phyloP scores from a whole-genome alignment of 164 flowering plant genomes.

The Platanus orientalis region DNA sequence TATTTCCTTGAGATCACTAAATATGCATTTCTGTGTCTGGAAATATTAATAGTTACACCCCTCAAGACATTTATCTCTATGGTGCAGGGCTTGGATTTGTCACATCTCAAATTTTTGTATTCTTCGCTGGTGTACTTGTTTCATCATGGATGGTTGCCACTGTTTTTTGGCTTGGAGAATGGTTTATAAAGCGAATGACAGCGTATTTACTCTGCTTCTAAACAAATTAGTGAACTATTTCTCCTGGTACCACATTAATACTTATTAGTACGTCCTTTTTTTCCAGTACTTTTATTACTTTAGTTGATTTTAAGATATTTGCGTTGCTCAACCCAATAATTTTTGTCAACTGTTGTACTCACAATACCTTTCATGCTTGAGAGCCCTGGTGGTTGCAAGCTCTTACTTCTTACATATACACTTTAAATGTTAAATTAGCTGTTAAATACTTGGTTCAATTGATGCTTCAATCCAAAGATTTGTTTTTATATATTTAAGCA shows the following conservation, averaged over 20 bases:
- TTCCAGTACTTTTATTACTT: neutral
- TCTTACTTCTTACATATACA: neutral
- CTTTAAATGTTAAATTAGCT: no score
- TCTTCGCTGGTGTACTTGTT: slow-evolving; percentile 75
- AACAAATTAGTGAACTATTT: slow-evolving; percentile 87
- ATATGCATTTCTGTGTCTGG: no score
- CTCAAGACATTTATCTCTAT: slow-evolving; percentile 6
- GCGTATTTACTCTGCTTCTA: slow-evolving; percentile 82
- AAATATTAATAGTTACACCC: neutral
- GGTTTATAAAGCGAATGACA: slow-evolving; percentile 84
- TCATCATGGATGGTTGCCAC: slow-evolving; percentile 90
- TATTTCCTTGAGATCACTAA: no score
- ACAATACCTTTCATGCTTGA: neutral
- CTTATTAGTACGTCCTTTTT: neutral
- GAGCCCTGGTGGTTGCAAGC: neutral
- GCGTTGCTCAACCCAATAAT: neutral
- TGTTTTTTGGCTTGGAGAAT: slow-evolving; percentile 78
- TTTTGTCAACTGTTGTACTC: neutral
- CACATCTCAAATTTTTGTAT: slow-evolving; percentile 72
- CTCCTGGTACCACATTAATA: slow-evolving; percentile 54
- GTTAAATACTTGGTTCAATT: no score
- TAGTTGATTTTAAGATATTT: neutral
- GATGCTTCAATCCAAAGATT: no score
- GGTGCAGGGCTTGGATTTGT: slow-evolving; percentile 84
- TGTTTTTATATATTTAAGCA: neutral